Percentiles rank a stretch among this genome's conserved stretches.
Evolutionary conservation across 352 stramenopile genomes (phyloP).

Genomic region (Phytophthora lateralis): DNA sequence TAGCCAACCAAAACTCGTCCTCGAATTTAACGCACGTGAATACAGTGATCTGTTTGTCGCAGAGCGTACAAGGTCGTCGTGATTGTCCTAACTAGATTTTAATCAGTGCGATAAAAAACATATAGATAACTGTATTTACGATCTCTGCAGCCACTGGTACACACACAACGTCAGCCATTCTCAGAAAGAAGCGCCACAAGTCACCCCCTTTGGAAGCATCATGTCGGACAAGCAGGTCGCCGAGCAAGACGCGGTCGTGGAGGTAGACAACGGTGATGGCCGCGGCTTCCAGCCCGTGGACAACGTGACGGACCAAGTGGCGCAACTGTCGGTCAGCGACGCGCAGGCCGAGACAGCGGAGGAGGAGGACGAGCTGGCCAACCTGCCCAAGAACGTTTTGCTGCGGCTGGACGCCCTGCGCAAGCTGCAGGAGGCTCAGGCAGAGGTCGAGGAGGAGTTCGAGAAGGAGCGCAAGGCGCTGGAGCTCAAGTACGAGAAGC

Average conservation of each 20-base stretch:
- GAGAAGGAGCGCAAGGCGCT: constrained; percentile 85
- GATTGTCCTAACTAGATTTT: too few relatives aligned
- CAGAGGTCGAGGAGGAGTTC: constrained; percentile 80
- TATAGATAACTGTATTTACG: too few relatives aligned
- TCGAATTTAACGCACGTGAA: background rate
- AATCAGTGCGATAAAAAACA: too few relatives aligned
- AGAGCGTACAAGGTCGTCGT: background rate
- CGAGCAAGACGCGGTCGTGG: constrained; percentile 58
- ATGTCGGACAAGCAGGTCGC: constrained; percentile 53
- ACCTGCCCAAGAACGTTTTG: constrained; percentile 74
- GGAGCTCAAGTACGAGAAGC: constrained; percentile 90
- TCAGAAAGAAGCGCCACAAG: constrained; percentile 24
- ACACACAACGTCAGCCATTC: constrained; percentile 16
- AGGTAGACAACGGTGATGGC: constrained; percentile 68
- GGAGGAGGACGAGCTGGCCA: constrained; percentile 64
- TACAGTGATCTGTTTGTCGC: background rate
- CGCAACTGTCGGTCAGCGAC: constrained; percentile 34
- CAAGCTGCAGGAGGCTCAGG: constrained; percentile 81
- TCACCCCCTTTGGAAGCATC: constrained; percentile 3
- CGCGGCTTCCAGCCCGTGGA: constrained; percentile 69
- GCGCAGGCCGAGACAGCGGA: constrained; percentile 36
- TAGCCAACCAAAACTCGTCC: constrained; percentile 36
- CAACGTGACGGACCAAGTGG: constrained; percentile 43
- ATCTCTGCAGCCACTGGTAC: constrained; percentile 1
- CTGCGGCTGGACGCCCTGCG: constrained; percentile 70